Percentiles rank a stretch among this genome's conserved stretches.
These are phyloP conservation scores for Leccinum pachyderme DNA, from an alignment of 1,284 basidiomycete genomes.

Conservation along the genomic window DNA sequence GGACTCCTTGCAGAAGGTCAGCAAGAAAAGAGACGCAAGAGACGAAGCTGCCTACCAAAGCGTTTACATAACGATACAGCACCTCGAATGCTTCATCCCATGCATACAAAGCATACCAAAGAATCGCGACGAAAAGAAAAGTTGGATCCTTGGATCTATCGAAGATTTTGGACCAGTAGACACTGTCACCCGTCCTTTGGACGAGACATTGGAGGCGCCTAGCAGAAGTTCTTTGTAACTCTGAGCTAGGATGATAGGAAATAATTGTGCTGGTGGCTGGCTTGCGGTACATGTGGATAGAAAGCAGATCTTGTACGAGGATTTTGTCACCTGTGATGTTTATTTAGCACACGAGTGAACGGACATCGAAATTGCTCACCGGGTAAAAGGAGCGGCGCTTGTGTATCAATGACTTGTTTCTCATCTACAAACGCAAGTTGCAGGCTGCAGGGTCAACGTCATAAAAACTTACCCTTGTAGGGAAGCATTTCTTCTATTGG, in stretches of 20 bases:
- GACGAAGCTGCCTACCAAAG: conserved; percentile 36
- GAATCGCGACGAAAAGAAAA: conserved; percentile 48
- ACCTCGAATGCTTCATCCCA: conserved; percentile 57
- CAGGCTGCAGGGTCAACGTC: neutral
- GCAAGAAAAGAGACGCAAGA: neutral
- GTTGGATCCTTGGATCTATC: conserved; percentile 47
- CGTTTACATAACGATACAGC: conserved; percentile 46
- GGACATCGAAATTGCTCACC: conserved; percentile 2
- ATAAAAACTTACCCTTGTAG: conserved; percentile 15
- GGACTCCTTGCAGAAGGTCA: conserved; percentile 38
- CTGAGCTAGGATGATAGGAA: conserved; percentile 38
- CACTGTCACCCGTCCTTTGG: conserved; percentile 38
- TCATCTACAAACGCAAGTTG: conserved; percentile 11
- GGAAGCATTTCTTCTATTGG: conserved; percentile 1
- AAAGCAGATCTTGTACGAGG: conserved; percentile 35
- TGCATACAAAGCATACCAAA: conserved; percentile 58
- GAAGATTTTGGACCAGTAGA: conserved; percentile 57
- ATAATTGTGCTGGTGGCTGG: conserved; percentile 39
- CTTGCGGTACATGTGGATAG: conserved; percentile 42
- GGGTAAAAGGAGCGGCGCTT: conserved; percentile 44
- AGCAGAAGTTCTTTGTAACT: conserved; percentile 34
- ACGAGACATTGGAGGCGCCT: conserved; percentile 35
- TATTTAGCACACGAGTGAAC: neutral
- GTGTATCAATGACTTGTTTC: conserved; percentile 48
- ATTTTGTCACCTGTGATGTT: conserved; percentile 19